A percentile compares a stretch with the other conserved stretches of the same genome.
Conservation (phyloP, 2,329 filamentous ascomycete genomes). For the Periconia macrospinosa region DNA sequence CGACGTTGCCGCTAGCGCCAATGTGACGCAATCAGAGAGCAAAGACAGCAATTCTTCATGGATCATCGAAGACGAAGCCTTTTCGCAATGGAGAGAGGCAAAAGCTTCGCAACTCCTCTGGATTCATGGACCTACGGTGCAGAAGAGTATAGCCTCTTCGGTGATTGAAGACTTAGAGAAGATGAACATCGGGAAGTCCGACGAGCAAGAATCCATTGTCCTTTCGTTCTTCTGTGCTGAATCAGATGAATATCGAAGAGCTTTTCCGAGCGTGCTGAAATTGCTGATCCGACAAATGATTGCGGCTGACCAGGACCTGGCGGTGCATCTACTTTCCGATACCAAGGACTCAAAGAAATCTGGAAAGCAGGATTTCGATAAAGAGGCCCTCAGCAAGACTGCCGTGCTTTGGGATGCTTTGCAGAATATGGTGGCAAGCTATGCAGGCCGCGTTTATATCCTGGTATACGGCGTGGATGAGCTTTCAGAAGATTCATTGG, state of each 20-base stretch:
- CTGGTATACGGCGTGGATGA: constrained; percentile 22
- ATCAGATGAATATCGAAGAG: constrained; percentile 18
- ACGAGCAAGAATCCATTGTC: constrained; percentile 7
- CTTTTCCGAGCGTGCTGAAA: constrained; percentile 17
- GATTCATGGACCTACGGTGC: constrained; percentile 25
- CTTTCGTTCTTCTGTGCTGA: constrained; percentile 28
- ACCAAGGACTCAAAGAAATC: constrained; percentile 17
- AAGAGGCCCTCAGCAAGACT: constrained; percentile 15
- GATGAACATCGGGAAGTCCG: not conserved
- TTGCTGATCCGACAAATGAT: constrained; percentile 22
- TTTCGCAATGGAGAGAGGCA: constrained; percentile 15
- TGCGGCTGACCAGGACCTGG: constrained; percentile 19
- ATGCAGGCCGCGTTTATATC: constrained; percentile 17
- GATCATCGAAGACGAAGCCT: constrained; percentile 14
- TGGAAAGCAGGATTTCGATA: constrained; percentile 19
- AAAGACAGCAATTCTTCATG: constrained; percentile 14
- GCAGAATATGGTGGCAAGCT: constrained; percentile 16
- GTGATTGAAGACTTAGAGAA: constrained; percentile 17
- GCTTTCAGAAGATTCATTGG: constrained; percentile 20
- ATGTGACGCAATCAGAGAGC: constrained; percentile 1
- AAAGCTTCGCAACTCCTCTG: constrained; percentile 16
- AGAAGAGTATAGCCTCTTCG: constrained; percentile 22
- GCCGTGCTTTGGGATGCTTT: constrained; percentile 21
- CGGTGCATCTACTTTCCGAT: constrained; percentile 21
- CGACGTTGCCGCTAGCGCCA: not conserved